phyloP scores from a whole-genome alignment of 495 filamentous ascomycete species.

The Aspergillus ostianus region DNA sequence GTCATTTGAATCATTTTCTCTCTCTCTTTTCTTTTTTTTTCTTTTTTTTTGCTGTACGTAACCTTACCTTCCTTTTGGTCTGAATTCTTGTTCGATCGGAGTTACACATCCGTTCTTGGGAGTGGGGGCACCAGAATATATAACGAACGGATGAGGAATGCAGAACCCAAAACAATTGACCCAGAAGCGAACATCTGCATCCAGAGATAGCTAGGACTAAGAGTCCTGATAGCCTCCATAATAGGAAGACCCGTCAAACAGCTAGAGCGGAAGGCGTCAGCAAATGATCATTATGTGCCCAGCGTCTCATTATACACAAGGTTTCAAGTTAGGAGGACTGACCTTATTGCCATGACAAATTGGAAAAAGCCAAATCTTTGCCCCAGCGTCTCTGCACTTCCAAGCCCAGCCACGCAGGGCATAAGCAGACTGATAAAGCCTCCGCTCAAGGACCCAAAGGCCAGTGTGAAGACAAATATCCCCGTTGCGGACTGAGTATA shows the following conservation, averaged over 20 bases:
- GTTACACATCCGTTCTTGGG: too few relatives aligned
- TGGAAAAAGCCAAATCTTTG: slow-evolving; percentile 32
- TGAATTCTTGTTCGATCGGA: too few relatives aligned
- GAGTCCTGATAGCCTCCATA: slow-evolving; percentile 27
- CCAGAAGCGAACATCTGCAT: slow-evolving; percentile 52
- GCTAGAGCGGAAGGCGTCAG: slow-evolving; percentile 12
- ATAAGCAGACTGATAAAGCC: slow-evolving; percentile 32
- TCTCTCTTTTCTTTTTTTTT: too few relatives aligned
- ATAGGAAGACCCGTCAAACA: slow-evolving; percentile 32
- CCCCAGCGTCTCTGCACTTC: slow-evolving; percentile 22
- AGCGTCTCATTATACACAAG: neutral
- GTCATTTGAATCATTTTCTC: too few relatives aligned
- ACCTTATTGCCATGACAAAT: slow-evolving; percentile 28
- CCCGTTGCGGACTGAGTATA: slow-evolving; percentile 24
- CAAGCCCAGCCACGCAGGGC: slow-evolving; percentile 33
- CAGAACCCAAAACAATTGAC: neutral
- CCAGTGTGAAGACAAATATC: slow-evolving; percentile 29
- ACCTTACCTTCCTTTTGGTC: too few relatives aligned
- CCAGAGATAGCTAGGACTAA: slow-evolving; percentile 38
- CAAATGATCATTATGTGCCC: neutral
- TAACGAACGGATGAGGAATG: too few relatives aligned
- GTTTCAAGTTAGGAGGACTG: slow-evolving; percentile 6
- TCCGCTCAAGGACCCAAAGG: slow-evolving; percentile 40
- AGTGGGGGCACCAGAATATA: too few relatives aligned
- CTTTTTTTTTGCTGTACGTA: too few relatives aligned